Conservation (phyloP, 2,329 filamentous ascomycete species). For the Pyrenophora tritici-repentis region DNA sequence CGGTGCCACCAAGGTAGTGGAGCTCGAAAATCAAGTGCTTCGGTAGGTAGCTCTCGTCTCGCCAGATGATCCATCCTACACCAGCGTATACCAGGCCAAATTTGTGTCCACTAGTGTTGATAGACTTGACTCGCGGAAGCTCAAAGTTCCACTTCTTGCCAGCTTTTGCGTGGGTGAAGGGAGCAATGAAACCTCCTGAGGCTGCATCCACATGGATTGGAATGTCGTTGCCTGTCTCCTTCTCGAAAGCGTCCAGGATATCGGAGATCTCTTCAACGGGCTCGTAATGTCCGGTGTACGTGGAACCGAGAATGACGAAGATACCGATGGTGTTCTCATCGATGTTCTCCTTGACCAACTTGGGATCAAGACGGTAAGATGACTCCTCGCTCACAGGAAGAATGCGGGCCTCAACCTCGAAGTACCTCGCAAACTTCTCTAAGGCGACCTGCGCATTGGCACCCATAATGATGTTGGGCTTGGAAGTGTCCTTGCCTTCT, state of each 20-base stretch:
- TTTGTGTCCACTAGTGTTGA: conserved; percentile 69
- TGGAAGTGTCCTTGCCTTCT: conserved; percentile 65
- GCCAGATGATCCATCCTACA: conserved; percentile 64
- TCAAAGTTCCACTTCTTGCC: conserved; percentile 68
- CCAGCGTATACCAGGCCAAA: conserved; percentile 69
- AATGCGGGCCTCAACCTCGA: conserved; percentile 71
- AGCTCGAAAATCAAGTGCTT: conserved; percentile 72
- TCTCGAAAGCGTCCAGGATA: conserved; percentile 66
- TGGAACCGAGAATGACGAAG: conserved; percentile 72
- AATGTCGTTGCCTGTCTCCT: conserved; percentile 65
- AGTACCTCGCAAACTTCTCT: conserved; percentile 75
- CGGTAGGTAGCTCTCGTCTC: conserved; percentile 67
- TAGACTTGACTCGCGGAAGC: conserved; percentile 66
- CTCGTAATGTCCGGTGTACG: conserved; percentile 76
- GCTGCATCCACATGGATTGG: conserved; percentile 70
- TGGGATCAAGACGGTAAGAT: conserved; percentile 65
- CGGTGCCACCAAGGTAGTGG: conserved; percentile 72
- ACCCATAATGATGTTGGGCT: conserved; percentile 76
- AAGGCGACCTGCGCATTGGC: conserved; percentile 74
- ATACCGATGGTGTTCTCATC: conserved; percentile 80
- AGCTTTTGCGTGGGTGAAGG: conserved; percentile 62
- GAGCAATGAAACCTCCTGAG: conserved; percentile 65
- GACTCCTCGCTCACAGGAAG: conserved; percentile 66
- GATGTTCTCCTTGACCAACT: conserved; percentile 67
- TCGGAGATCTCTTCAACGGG: conserved; percentile 70